phyloP scores from a whole-genome alignment of 495 filamentous ascomycete species.

The Hypoxylon lenormandii region DNA sequence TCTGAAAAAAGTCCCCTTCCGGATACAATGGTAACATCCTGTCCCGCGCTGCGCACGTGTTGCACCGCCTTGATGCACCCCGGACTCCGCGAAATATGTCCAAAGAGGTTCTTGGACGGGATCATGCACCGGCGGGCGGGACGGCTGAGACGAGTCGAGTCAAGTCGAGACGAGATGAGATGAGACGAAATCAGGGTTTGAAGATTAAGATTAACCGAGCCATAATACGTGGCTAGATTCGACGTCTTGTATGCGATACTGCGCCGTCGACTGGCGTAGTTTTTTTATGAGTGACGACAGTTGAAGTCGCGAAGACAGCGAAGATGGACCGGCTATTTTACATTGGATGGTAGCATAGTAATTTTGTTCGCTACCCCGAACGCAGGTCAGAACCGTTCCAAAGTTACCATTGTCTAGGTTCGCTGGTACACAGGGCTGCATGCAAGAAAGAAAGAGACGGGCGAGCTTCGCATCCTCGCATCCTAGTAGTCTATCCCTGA shows the following conservation, averaged over 20 bases:
- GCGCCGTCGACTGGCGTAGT: background rate
- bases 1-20: slow-evolving; percentile 27
- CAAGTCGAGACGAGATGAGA: slow-evolving; percentile 3
- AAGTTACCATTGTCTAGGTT: slow-evolving; percentile 23
- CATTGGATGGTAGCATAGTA: slow-evolving; percentile 9
- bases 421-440: slow-evolving; percentile 34
- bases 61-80: slow-evolving; percentile 41
- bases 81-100: slow-evolving; percentile 26
- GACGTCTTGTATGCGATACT: slow-evolving; percentile 6
- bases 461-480: slow-evolving; percentile 28
- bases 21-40: slow-evolving; percentile 39
- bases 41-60: slow-evolving; percentile 43
- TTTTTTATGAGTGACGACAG: slow-evolving; percentile 12
- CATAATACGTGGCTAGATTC: slow-evolving; percentile 11
- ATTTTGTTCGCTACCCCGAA: slow-evolving; percentile 16
- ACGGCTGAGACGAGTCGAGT: background rate
- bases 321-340: slow-evolving; percentile 36
- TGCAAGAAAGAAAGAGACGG: slow-evolving; percentile 37
- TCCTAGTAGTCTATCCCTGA: slow-evolving; percentile 27
- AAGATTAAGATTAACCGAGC: slow-evolving; percentile 34
- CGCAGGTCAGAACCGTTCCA: slow-evolving; percentile 27
- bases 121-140: slow-evolving; percentile 10
- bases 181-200: slow-evolving; percentile 25
- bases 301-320: slow-evolving; percentile 28
- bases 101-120: slow-evolving; percentile 9